Conservation (phyloP, 2,329 filamentous ascomycete genomes). For the Taxawa tesnikishii region DNA sequence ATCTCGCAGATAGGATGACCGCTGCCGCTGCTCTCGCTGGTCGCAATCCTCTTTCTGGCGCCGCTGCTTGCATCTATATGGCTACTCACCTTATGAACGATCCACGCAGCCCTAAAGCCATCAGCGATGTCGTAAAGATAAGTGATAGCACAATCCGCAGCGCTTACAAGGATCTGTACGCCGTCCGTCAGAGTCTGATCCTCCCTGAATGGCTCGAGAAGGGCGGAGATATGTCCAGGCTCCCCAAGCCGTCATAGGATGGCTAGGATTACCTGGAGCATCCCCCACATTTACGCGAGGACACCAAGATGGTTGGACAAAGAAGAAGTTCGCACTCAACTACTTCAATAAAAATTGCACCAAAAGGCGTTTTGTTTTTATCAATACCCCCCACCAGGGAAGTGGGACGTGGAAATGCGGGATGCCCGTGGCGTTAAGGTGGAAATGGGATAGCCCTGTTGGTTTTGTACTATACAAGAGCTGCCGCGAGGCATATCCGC, state of each 20-base stretch:
- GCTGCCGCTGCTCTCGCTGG: conserved; percentile 73
- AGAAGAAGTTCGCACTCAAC: no score
- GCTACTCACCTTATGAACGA: conserved; percentile 77
- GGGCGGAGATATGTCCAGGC: conserved; percentile 57
- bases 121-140: conserved; percentile 72
- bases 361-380: no score
- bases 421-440: no score
- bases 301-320: no score
- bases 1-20: conserved; percentile 66
- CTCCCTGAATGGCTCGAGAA: conserved; percentile 62
- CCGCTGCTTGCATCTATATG: conserved; percentile 95
- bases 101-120: conserved; percentile 70
- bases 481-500: no score
- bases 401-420: no score
- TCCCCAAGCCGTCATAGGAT: conserved; percentile 39
- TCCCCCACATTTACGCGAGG: no score
- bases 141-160: conserved; percentile 96
- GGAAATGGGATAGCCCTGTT: no score
- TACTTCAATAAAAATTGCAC: no score
- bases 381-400: no score
- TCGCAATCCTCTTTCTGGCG: conserved; percentile 84
- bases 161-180: conserved; percentile 81
- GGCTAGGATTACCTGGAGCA: no score
- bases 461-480: no score
- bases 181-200: conserved; percentile 60